A percentile compares a stretch with the other conserved stretches of the same genome.
Evolutionary conservation across 2,329 filamentous ascomycete species (phyloP).

Genomic region (Neurospora sp.): DNA sequence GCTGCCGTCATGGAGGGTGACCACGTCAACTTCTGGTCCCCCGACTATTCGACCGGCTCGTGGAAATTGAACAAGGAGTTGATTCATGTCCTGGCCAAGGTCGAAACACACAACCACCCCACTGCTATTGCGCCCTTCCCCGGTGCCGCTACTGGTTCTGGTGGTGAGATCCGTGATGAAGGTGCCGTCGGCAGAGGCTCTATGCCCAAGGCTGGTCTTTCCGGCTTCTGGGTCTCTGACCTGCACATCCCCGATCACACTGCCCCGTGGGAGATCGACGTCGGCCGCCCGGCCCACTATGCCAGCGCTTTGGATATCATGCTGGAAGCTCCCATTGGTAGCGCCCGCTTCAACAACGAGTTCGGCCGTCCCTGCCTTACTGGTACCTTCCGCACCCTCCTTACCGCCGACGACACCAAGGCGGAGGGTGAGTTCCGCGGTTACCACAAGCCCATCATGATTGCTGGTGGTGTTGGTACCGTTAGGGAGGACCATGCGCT

Average conservation of each 20-base stretch:
- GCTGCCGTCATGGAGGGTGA: conserved; percentile 81
- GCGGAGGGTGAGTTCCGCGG: conserved; percentile 58
- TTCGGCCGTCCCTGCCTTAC: conserved; percentile 84
- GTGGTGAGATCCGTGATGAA: conserved; percentile 92
- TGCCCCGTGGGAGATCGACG: conserved; percentile 83
- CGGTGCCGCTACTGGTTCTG: conserved; percentile 88
- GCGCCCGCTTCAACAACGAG: conserved; percentile 94
- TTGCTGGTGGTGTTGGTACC: conserved; percentile 89
- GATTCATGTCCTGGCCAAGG: conserved; percentile 83
- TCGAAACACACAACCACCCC: conserved; percentile 96
- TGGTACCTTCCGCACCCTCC: conserved; percentile 85
- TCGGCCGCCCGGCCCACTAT: conserved; percentile 84
- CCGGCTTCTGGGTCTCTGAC: conserved; percentile 92
- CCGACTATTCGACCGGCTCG: conserved; percentile 73
- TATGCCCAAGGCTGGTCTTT: conserved; percentile 81
- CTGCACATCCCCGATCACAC: conserved; percentile 75
- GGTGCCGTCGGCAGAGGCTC: conserved; percentile 90
- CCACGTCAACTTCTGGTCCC: conserved; percentile 71
- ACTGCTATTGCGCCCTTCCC: conserved; percentile 90
- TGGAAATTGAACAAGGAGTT: conserved; percentile 83
- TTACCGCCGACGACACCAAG: conserved; percentile 45
- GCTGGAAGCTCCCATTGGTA: conserved; percentile 92
- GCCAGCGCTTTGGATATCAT: conserved; percentile 94
- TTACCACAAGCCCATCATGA: conserved; percentile 98
- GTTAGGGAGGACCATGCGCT: conserved; percentile 85